Evolutionary conservation across 495 filamentous ascomycete genomes (phyloP).

Genomic region (Penicillium ochrochloron): DNA sequence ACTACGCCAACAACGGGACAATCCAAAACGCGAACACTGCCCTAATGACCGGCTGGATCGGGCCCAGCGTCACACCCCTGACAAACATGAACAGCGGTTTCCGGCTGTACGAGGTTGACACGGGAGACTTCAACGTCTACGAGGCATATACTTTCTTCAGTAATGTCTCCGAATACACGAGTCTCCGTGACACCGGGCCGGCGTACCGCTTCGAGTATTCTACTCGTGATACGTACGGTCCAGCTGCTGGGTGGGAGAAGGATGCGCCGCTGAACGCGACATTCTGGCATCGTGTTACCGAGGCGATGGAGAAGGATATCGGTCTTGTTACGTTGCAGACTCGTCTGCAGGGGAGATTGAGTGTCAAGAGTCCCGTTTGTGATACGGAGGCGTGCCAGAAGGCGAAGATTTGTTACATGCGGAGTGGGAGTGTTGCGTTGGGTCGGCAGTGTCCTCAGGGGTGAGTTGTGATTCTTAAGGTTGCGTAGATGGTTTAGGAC

Average conservation of each 20-base stretch:
- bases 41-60: slow-evolving; percentile 52
- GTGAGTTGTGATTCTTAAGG: slow-evolving; percentile 39
- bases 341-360: slow-evolving; percentile 57
- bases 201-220: slow-evolving; percentile 59
- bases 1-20: slow-evolving; percentile 56
- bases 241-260: slow-evolving; percentile 48
- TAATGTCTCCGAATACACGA: slow-evolving; percentile 49
- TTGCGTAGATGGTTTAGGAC: no score
- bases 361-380: slow-evolving; percentile 56
- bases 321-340: slow-evolving; percentile 55
- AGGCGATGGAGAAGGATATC: slow-evolving; percentile 59
- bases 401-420: slow-evolving; percentile 66
- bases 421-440: slow-evolving; percentile 57
- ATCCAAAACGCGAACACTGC: slow-evolving; percentile 44
- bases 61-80: slow-evolving; percentile 57
- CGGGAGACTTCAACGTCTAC: slow-evolving; percentile 56
- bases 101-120: slow-evolving; percentile 60
- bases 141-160: slow-evolving; percentile 58
- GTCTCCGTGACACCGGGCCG: slow-evolving; percentile 43
- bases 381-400: slow-evolving; percentile 51
- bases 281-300: slow-evolving; percentile 62
- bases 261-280: slow-evolving; percentile 59
- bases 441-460: slow-evolving; percentile 56
- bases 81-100: slow-evolving; percentile 61
- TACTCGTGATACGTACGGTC: slow-evolving; percentile 56